phyloP scores from a whole-genome alignment of 78 protist genomes.

The Emiliania huxleyi region DNA sequence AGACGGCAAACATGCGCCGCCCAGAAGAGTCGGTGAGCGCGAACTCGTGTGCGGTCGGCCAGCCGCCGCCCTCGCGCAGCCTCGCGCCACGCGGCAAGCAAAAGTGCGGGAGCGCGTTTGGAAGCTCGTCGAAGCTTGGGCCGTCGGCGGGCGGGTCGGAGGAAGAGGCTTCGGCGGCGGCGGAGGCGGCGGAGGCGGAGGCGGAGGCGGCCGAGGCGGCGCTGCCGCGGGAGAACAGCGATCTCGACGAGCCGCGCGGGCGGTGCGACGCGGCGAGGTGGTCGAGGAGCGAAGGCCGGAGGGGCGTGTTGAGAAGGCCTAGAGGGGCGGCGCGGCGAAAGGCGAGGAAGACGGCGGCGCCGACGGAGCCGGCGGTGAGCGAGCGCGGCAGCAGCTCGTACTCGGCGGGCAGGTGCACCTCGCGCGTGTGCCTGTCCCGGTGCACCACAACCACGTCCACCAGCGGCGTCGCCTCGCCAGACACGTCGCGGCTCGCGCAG shows the following conservation, averaged over 20 bases:
- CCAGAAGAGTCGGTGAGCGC: not conserved
- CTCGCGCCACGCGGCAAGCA: not conserved
- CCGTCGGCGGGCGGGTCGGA: not conserved
- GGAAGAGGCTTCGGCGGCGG: not conserved
- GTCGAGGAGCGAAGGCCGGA: not conserved
- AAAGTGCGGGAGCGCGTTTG: not conserved
- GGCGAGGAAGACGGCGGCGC: not conserved
- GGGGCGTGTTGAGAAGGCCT: not conserved
- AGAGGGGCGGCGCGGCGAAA: not conserved
- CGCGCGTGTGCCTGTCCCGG: not conserved
- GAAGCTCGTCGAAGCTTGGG: not conserved
- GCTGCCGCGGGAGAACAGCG: not conserved
- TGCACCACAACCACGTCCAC: not conserved
- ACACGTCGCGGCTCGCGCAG: not conserved
- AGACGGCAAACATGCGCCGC: not conserved
- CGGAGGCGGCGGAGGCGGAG: not conserved
- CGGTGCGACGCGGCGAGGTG: not conserved
- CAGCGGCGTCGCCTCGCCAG: not conserved
- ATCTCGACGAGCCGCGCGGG: not conserved
- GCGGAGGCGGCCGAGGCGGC: not conserved
- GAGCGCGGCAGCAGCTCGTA: not conserved
- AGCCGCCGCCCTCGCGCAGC: not conserved
- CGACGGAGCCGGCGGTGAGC: not conserved
- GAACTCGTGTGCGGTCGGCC: constrained; percentile 1
- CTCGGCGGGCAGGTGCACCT: not conserved